Base-by-base conservation (phyloP, 495 filamentous ascomycete genomes). In the Elasticomyces elasticus region DNA sequence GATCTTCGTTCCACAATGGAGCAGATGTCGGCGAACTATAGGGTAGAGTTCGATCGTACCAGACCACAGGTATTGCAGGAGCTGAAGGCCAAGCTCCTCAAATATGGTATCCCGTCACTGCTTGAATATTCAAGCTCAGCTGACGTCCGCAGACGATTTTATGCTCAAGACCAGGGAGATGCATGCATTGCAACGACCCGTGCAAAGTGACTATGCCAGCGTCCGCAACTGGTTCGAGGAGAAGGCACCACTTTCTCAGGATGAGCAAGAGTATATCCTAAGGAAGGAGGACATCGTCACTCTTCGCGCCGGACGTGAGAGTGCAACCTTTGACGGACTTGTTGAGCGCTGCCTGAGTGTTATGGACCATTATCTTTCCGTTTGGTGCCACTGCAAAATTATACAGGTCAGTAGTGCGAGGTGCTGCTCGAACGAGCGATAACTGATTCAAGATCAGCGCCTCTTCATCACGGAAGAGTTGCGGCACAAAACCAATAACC, bases 231-330 rank as follows among this genome's bases (percentile, higher is more conserved):
- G 62, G 54, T 55, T 71, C 56, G 59, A 63, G 26, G 64, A 64
- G 25, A 62, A 40, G 7, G 61, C 57, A 2, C 66, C 65, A 7
- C 41, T 72, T 0, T 57, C 52, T 12, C 54, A 68, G 40, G 31
- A 56, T 6, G 69, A 71, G 20, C 54, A 52, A 47, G 60, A 49
- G 4, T 70, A 56, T 43, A 71, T 75, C 11, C 60, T 62, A 30
- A 55, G 60, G 10, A 70, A 68, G 56, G 72, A 70, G 51, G 72
- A 75, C 53, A 63, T 70, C 10, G 51, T 75, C 1, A 69, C 69
- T 9, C 54, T 74, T 1, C 52, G 65, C 5, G 61, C 54, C 11
- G 71, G 69, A 0, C 57, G 69, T 9, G 72, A 75, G 50, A 60
- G 68, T 48, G 64, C 69, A 24, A 62, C 64, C 38, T 69, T 74